Base-by-base conservation (phyloP, 2,329 filamentous ascomycete genomes). In the Fusarium cyanostomum region DNA sequence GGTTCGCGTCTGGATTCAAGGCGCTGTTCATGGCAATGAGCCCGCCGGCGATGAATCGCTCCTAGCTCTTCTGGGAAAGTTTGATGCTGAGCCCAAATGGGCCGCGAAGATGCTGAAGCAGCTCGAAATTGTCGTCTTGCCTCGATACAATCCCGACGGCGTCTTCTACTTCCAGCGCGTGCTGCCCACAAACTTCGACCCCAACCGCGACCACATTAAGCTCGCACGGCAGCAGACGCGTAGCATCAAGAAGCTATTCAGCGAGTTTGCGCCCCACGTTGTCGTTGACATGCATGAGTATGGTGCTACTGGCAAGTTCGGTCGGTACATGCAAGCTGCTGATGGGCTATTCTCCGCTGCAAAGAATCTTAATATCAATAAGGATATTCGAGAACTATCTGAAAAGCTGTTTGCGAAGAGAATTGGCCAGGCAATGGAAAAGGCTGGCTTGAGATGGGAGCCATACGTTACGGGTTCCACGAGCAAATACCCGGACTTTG, bases 241-340 rank as follows among this genome's bases (percentile, higher is more conserved):
- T 8, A 59, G 68, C 21, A 72, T 75, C 37, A 75, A 75, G 58
- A 42, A 63, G 27, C 52, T 74, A 0, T 62, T 74, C 7, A 65
- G 50, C 9, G 57, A 69, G 7, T 75, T 72, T 42, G 54, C 51
- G 8, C 73, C 74, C 0, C 73, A 75, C 13, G 64, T 75, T 11
- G 71, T 69, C 1, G 64, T 75, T 5, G 74, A 75, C n/a, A 72
- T 72, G 63, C 74, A 75, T 30, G 74, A 75, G 48, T 75, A 74
- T 33, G 62, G 62, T 1, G 67, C 73, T 0, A 42, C 34, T 5
- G 45, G 60, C 0, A 46, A 56, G 26, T 72, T 61, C 7, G 73
- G 72, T 1, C 58, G 59, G 0, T 56, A 69, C 4, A 52, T 56
- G 24, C 71, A 75, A 7, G 71, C 64, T 2, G 57, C 71, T 1